Base-by-base conservation (phyloP, 2,329 filamentous ascomycete genomes). In the Colletotrichum melonis region DNA sequence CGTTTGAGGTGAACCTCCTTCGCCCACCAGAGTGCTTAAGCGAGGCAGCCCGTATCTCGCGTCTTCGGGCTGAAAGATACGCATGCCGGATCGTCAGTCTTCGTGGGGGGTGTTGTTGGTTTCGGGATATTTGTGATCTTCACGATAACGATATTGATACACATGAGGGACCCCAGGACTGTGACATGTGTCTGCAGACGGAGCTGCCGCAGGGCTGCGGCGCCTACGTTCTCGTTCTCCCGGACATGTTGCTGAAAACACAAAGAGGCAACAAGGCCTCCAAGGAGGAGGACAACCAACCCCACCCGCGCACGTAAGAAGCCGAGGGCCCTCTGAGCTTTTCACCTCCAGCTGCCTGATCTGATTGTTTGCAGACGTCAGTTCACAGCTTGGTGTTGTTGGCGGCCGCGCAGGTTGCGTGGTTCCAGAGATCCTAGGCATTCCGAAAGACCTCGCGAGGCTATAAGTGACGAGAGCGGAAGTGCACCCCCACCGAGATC, bases 201-300 rank as follows among this genome's bases (percentile, higher is more conserved):
- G 67, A 49, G 70, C 59, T 56, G 59, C 58, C 69, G 58, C 69
- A 46, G 24, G 65, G 22, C 69, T 63, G 69, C 60, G 67, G 67
- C 59, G 56, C 70, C 22, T 46, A 60, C 30, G 16, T 55, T 38
- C 28, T 30, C 22, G 9, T 57, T 22, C 24, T 52, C n/a, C 52
- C 65, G 46, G 59, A 30, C 67, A 54, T 49, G 55, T 69, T 70
- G 66, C 67, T 73, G 59, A 49, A 73, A 73, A 64, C 42, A 26
- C 60, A 26, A 49, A 35, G 69, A 73, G 66, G 60, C 55, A 70
- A 70, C 46, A 65, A 65, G 66, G 32, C 55, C 30, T 24, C 16
- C 16, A n/a, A 24, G 14, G 16, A 64, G 59, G 14, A 64, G 59
- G 14, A n/a, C 42, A 49, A 5, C 9, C 3, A 30, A 59, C 57